Evolutionary conservation across 1,284 basidiomycete genomes (phyloP).

Genomic region (Ustilago tritici): DNA sequence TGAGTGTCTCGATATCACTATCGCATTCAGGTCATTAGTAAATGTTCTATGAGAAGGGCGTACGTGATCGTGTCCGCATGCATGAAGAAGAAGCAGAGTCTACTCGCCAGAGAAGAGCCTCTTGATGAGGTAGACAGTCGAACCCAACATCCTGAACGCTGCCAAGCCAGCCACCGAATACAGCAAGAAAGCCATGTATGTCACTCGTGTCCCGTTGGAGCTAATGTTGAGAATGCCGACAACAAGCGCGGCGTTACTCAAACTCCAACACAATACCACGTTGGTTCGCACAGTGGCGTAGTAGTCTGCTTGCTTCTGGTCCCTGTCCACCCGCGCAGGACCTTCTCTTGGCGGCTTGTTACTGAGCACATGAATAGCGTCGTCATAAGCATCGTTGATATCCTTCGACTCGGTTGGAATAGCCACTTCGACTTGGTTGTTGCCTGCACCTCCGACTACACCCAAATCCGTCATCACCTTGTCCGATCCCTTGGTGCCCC

Average conservation of each 20-base stretch:
- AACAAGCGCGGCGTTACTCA: constrained; percentile 65
- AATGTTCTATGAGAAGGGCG: constrained; percentile 1
- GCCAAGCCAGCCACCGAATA: constrained; percentile 63
- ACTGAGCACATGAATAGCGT: constrained; percentile 65
- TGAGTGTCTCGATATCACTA: neutral
- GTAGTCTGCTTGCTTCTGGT: constrained; percentile 63
- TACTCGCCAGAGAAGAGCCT: constrained; percentile 61
- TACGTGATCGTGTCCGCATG: neutral
- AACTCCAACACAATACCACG: constrained; percentile 83
- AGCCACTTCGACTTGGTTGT: constrained; percentile 62
- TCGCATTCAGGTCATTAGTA: constrained; percentile 2
- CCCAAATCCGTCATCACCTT: constrained; percentile 64
- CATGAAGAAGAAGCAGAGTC: neutral
- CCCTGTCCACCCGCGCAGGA: constrained; percentile 45
- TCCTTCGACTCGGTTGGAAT: constrained; percentile 66
- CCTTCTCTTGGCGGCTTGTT: constrained; percentile 51
- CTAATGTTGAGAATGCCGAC: constrained; percentile 64
- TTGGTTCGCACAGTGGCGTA: constrained; percentile 84
- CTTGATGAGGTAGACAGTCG: constrained; percentile 57
- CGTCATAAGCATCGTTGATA: constrained; percentile 66
- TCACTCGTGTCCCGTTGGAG: constrained; percentile 36
- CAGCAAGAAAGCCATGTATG: constrained; percentile 67
- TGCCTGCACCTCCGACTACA: constrained; percentile 43
- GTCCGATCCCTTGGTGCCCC: constrained; percentile 69
- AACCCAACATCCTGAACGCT: constrained; percentile 57